These are phyloP conservation scores for Meira nashicola DNA, from an alignment of 1,284 basidiomycete genomes.

Conservation along the genomic window DNA sequence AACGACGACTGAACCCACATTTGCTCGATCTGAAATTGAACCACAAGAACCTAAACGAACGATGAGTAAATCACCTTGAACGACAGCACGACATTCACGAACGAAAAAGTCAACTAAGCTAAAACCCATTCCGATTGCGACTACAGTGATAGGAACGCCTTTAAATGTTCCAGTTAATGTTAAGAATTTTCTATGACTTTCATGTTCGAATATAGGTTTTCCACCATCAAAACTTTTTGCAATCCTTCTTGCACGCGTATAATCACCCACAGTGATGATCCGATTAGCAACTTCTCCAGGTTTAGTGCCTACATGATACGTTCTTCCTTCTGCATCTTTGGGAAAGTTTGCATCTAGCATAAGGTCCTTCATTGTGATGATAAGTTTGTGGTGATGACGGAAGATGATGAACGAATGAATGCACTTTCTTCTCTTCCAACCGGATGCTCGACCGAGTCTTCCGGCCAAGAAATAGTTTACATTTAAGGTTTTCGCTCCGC, in stretches of 20 bases:
- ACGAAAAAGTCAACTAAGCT: constrained; percentile 76
- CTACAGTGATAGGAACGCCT: constrained; percentile 65
- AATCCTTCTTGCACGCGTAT: constrained; percentile 64
- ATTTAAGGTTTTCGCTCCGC: too few species aligned
- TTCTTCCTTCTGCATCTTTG: constrained; percentile 12
- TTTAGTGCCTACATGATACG: constrained; percentile 17
- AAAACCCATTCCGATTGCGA: constrained; percentile 76
- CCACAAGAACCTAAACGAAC: constrained; percentile 59
- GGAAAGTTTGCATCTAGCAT: constrained; percentile 18
- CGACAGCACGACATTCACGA: constrained; percentile 71
- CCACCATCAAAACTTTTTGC: constrained; percentile 62
- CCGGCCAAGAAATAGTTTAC: too few species aligned
- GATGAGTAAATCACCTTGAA: constrained; percentile 71
- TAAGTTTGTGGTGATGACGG: too few species aligned
- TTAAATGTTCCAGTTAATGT: constrained; percentile 73
- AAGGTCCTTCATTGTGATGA: constrained; percentile 9
- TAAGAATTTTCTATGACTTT: constrained; percentile 71
- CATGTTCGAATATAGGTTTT: constrained; percentile 59
- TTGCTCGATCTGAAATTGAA: constrained; percentile 62
- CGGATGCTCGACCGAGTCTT: too few species aligned
- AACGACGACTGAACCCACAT: constrained; percentile 69
- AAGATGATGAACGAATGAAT: too few species aligned
- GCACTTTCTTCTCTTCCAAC: too few species aligned
- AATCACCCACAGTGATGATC: constrained; percentile 71
- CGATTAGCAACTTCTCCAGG: constrained; percentile 64